These are phyloP conservation scores for Thraustochytrium sp. DNA, from an alignment of 352 stramenopile genomes.

Conservation along the genomic window DNA sequence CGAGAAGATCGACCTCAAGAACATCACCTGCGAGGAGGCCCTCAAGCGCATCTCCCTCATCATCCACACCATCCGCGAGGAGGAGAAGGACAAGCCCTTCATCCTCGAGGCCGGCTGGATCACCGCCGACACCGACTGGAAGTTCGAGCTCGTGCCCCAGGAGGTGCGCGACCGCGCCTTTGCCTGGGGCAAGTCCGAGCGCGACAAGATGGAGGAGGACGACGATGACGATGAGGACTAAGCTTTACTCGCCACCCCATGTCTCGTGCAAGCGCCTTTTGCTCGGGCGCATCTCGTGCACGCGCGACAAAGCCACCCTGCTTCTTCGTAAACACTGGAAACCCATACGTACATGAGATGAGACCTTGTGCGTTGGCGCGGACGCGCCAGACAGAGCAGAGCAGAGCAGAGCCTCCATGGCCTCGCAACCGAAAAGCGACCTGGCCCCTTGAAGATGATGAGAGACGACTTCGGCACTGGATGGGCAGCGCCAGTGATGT, in stretches of 20 bases:
- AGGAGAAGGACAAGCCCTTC: constrained; percentile 94
- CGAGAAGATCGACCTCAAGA: constrained; percentile 92
- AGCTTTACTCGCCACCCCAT: not conserved
- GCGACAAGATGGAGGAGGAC: constrained; percentile 31
- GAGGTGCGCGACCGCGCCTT: constrained; percentile 55
- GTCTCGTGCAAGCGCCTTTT: not conserved
- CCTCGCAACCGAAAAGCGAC: no score
- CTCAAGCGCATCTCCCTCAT: constrained; percentile 96
- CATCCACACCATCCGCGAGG: constrained; percentile 90
- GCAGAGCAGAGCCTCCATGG: no score
- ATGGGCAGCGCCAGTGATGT: no score
- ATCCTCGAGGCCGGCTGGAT: constrained; percentile 97
- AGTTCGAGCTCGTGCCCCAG: constrained; percentile 86
- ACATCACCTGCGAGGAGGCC: constrained; percentile 85
- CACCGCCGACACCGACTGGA: constrained; percentile 86
- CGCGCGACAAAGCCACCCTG: no score
- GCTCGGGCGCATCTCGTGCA: not conserved
- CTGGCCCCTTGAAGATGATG: no score
- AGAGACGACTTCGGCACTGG: no score
- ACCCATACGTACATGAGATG: no score
- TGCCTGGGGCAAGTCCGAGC: constrained; percentile 13
- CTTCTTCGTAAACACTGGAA: no score
- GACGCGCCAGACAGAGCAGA: no score
- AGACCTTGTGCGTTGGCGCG: no score
- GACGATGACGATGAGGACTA: constrained; percentile 38